Base-by-base conservation (phyloP, 1,139 yeast genomes). In the Pichia sp. region DNA sequence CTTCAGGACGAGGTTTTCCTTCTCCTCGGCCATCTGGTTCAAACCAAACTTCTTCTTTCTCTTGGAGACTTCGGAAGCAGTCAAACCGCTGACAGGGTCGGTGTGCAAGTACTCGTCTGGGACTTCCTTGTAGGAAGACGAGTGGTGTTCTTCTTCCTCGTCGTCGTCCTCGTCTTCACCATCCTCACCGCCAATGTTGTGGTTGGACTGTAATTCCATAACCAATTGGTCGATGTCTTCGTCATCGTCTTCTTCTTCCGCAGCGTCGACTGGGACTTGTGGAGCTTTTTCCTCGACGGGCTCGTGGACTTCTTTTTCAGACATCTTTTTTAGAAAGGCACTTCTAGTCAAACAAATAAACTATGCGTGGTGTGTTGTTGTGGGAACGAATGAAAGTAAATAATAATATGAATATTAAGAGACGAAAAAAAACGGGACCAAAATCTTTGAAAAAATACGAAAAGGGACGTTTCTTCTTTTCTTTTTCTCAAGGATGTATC, bases 31-130 rank as follows among this genome's bases (percentile, higher is more conserved):
- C 96, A 92, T 89, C 77, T 88, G 93, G 76, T 92, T 92, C 67
- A 84, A 75, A 79, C 98, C 98, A 71, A 77, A 92, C 82, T 87
- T 89, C 88, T 90, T 90, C 77, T 95, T 83, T 82, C 97, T 86
- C 74, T 80, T 85, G 68, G 74, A 61, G 60, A 89, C 96, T 72
- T 92, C 97, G 54, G 87, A 96, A 59, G 83, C 75, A 59, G 87
- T 74, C 68, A 92, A 81, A 81, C 98, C 97, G 66, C 73, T 71
- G 54, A 85, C 70, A 53, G 93, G 92, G 77, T 88, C 93, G 59
- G 98, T 92, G 73, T 89, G 88, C 68, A 90, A 80, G 64, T 87
- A 76, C 70, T 88, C 96, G 68, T 90, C 97, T 55, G 97, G 96
- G 55, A 90, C 93, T 59, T 89, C 89, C 69, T 77, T 80, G 72